phyloP scores from a whole-genome alignment of 768 basidiomycete species.

The Boletus coccyginus region DNA sequence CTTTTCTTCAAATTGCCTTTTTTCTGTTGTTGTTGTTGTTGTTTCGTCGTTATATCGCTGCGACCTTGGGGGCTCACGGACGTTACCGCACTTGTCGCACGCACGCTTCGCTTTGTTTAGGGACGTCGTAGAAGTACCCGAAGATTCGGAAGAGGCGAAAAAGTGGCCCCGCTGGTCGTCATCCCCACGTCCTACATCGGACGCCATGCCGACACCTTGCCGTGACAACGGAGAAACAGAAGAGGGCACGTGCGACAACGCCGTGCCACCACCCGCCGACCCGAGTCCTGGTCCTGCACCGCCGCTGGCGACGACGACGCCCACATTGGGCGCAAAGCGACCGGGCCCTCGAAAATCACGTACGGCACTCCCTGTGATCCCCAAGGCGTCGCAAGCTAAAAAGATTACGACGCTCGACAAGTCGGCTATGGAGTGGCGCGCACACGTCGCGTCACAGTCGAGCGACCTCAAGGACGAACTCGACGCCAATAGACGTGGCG shows the following conservation, averaged over 20 bases:
- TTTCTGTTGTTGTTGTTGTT: conserved; percentile 1
- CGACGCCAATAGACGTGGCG: conserved; percentile 68
- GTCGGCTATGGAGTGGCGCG: conserved; percentile 82
- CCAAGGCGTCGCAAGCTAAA: conserved; percentile 55
- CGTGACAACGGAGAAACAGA: not conserved
- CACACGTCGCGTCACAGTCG: conserved; percentile 51
- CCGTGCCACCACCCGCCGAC: not conserved
- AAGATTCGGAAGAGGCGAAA: conserved; percentile 70
- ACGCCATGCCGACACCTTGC: not conserved
- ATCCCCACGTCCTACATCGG: not conserved
- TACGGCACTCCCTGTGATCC: conserved; percentile 51
- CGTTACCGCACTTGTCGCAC: not conserved
- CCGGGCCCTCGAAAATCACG: conserved; percentile 70
- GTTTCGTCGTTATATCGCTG: not conserved
- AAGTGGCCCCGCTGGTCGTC: conserved; percentile 62
- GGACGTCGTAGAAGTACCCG: conserved; percentile 70
- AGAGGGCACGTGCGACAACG: not conserved
- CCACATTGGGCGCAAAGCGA: conserved; percentile 32
- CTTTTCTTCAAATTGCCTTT: not conserved
- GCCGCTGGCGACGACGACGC: not conserved
- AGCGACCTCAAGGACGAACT: conserved; percentile 62
- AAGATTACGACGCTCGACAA: conserved; percentile 85
- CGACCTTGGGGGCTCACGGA: not conserved
- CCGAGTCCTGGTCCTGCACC: not conserved
- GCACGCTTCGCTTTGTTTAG: conserved; percentile 36